Evolutionary conservation across 768 basidiomycete species (phyloP).

Genomic region (Lactarius trivialis): DNA sequence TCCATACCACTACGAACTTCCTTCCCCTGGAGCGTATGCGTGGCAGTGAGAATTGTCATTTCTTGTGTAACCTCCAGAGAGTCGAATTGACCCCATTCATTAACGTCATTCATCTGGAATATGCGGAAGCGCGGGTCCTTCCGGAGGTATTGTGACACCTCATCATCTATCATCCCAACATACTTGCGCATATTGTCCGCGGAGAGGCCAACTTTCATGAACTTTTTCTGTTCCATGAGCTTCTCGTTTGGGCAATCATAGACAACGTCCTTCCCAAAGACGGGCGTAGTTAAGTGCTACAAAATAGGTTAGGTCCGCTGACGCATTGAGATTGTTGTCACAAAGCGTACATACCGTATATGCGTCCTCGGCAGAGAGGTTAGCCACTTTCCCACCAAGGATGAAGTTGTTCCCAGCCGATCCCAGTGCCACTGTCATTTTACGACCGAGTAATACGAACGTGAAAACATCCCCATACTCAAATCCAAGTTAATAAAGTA

Average conservation of each 20-base stretch:
- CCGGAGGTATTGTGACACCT: slow-evolving; percentile 55
- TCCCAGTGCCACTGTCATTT: slow-evolving; percentile 85
- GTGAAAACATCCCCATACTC: slow-evolving; percentile 98
- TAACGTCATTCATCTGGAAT: slow-evolving; percentile 58
- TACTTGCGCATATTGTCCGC: slow-evolving; percentile 88
- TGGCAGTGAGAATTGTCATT: slow-evolving; percentile 92
- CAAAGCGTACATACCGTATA: slow-evolving; percentile 59
- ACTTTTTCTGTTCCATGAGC: slow-evolving; percentile 99
- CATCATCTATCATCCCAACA: slow-evolving; percentile 42
- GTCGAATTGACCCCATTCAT: slow-evolving; percentile 77
- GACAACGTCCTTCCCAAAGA: slow-evolving; percentile 96
- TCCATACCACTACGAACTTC: slow-evolving; percentile 78
- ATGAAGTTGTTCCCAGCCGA: slow-evolving; percentile 91
- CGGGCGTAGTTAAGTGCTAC: slow-evolving; percentile 86
- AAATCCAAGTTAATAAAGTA: not conserved
- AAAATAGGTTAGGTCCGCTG: not conserved
- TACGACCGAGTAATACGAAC: slow-evolving; percentile 83
- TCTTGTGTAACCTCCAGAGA: slow-evolving; percentile 68
- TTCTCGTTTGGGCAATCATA: slow-evolving; percentile 95
- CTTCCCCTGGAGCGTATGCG: slow-evolving; percentile 86
- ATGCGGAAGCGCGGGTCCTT: slow-evolving; percentile 56
- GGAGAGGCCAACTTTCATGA: slow-evolving; percentile 93
- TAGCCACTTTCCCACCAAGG: slow-evolving; percentile 86
- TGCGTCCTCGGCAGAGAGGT: slow-evolving; percentile 93
- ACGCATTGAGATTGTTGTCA: no score